phyloP scores from a whole-genome alignment of 2,329 filamentous ascomycete species.

The Venturia pyrina region DNA sequence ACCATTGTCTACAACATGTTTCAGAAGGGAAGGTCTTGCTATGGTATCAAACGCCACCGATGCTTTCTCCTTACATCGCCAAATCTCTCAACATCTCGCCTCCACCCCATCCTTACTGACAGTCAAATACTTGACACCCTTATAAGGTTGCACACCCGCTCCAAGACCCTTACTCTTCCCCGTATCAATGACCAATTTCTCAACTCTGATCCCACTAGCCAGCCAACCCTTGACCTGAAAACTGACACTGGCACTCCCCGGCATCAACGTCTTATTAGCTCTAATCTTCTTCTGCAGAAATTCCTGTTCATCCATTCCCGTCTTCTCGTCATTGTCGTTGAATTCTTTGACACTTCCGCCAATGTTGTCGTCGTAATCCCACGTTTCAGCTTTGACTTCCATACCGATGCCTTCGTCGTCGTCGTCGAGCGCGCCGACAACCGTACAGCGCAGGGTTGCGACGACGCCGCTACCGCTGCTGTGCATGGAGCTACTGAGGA shows the following conservation, averaged over 20 bases:
- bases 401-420: slow-evolving; percentile 29
- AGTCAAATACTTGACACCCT: slow-evolving; percentile 95
- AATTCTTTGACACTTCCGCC: slow-evolving; percentile 21
- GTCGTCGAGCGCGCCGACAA: slow-evolving; percentile 52
- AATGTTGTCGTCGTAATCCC: slow-evolving; percentile 17
- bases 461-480: slow-evolving; percentile 48
- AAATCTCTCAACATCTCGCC: slow-evolving; percentile 28
- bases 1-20: neutral
- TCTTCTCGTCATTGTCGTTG: slow-evolving; percentile 18
- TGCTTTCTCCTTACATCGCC: neutral
- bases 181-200: slow-evolving; percentile 52
- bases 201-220: slow-evolving; percentile 53
- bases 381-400: slow-evolving; percentile 10
- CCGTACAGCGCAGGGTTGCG: slow-evolving; percentile 69
- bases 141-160: slow-evolving; percentile 86
- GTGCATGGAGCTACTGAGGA: slow-evolving; percentile 25
- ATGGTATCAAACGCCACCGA: neutral
- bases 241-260: slow-evolving; percentile 34
- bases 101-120: slow-evolving; percentile 48
- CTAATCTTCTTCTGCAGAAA: slow-evolving; percentile 17
- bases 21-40: neutral
- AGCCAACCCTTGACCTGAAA: slow-evolving; percentile 53
- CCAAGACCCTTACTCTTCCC: slow-evolving; percentile 77
- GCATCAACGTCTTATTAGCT: slow-evolving; percentile 44
- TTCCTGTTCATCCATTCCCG: neutral